These are phyloP conservation scores for Alternaria arbusti DNA, from an alignment of 2,329 filamentous ascomycete genomes.

Conservation along the genomic window DNA sequence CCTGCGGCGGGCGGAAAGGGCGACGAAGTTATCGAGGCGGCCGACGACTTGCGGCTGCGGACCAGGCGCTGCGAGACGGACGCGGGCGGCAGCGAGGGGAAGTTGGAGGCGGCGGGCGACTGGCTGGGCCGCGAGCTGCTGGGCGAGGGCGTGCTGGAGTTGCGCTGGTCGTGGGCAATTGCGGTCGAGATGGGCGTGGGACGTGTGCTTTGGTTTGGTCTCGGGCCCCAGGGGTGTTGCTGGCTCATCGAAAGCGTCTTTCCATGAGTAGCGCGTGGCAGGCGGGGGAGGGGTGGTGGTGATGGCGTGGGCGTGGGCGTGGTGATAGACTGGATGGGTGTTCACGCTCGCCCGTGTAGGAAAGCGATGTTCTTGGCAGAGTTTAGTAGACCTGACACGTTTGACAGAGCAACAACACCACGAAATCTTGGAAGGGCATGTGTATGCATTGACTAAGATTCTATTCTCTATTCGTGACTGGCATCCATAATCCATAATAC, in stretches of 20 bases:
- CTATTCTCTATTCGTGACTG: background rate
- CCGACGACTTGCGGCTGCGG: constrained; percentile 61
- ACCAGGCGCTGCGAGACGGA: constrained; percentile 53
- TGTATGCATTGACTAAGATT: background rate
- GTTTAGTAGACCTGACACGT: constrained; percentile 13
- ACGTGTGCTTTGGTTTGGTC: constrained; percentile 61
- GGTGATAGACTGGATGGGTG: constrained; percentile 10
- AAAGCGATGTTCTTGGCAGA: constrained; percentile 16
- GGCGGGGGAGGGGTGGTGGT: constrained; percentile 26
- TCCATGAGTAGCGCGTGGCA: constrained; percentile 50
- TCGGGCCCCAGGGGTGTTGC: constrained; percentile 64
- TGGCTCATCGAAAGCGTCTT: constrained; percentile 56
- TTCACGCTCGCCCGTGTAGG: constrained; percentile 8
- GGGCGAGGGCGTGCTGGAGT: constrained; percentile 51
- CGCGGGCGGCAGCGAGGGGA: constrained; percentile 59
- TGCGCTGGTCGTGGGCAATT: constrained; percentile 52
- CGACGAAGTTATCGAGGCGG: constrained; percentile 61
- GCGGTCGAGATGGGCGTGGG: constrained; percentile 63
- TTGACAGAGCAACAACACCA: background rate
- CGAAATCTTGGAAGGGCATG: background rate
- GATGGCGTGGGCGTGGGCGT: constrained; percentile 27
- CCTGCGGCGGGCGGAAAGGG: constrained; percentile 63
- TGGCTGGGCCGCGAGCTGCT: constrained; percentile 59
- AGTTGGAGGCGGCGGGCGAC: constrained; percentile 60
- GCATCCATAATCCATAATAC: no score